Evolutionary conservation across 768 basidiomycete genomes (phyloP).

Genomic region (Guyanaporus albipodus): DNA sequence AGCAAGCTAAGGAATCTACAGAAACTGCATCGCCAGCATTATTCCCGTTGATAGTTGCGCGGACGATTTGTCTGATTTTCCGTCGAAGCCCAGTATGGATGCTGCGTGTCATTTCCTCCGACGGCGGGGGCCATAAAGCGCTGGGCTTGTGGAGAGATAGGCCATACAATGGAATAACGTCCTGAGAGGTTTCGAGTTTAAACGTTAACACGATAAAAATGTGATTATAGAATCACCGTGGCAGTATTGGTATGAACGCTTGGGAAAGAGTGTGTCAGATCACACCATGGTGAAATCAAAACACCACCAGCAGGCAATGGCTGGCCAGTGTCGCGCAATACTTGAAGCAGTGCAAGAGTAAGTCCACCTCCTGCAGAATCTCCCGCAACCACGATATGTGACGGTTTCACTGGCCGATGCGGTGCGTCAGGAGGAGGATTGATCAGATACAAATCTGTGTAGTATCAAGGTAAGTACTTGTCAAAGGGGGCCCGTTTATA

Average conservation of each 20-base stretch:
- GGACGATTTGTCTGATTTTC: constrained; percentile 57
- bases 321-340: constrained; percentile 78
- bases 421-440: constrained; percentile 75
- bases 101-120: constrained; percentile 52
- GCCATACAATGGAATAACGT: constrained; percentile 75
- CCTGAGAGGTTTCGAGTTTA: constrained; percentile 39
- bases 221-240: constrained; percentile 48
- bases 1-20: constrained; percentile 1
- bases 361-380: constrained; percentile 94
- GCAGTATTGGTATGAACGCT: constrained; percentile 81
- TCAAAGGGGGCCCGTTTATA: background rate
- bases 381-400: constrained; percentile 80
- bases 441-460: constrained; percentile 80
- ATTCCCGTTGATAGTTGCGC: constrained; percentile 25
- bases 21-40: background rate
- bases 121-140: constrained; percentile 74
- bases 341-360: constrained; percentile 76
- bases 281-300: constrained; percentile 90
- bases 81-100: constrained; percentile 58
- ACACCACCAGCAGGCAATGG: constrained; percentile 86
- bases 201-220: background rate
- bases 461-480: background rate
- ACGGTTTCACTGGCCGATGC: constrained; percentile 77
- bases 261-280: constrained; percentile 93
- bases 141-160: constrained; percentile 76